A percentile compares a stretch with the other conserved stretches of the same genome.
These are phyloP conservation scores for Lathyrus oleraceus DNA, from an alignment of 306 rosid genomes.

Conservation along the genomic window DNA sequence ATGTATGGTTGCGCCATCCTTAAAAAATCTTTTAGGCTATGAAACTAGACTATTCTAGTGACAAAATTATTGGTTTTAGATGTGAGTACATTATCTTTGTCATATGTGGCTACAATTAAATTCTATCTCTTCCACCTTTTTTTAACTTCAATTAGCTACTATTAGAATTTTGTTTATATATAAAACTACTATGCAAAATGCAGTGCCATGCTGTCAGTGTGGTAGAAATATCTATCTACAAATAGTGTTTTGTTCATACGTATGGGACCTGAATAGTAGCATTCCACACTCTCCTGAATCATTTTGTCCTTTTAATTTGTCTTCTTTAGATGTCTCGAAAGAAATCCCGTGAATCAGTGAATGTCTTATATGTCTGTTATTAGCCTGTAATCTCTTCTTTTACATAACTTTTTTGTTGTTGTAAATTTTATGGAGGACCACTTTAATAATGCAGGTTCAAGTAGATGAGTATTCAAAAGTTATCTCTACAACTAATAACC, in stretches of 20 bases:
- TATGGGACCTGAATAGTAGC: conserved; percentile 59
- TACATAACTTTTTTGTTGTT: no score
- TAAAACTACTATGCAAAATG: neutral
- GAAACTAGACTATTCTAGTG: neutral
- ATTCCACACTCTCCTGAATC: conserved; percentile 53
- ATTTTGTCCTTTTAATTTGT: conserved; percentile 57
- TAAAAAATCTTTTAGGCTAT: no score
- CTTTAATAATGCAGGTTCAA: no score
- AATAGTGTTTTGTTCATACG: conserved; percentile 49
- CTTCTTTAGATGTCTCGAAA: conserved; percentile 39
- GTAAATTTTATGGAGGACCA: no score
- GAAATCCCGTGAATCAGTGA: conserved; percentile 90
- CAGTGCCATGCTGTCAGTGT: neutral
- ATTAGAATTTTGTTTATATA: neutral
- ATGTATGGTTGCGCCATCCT: no score
- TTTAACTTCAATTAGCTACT: conserved; percentile 1
- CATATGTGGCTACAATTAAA: conserved; percentile 57
- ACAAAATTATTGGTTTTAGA: conserved; percentile 28
- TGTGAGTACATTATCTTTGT: conserved; percentile 38
- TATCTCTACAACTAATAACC: no score
- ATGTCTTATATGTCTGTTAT: conserved; percentile 38
- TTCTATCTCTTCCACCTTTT: conserved; percentile 26
- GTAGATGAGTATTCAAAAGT: no score
- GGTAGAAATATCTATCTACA: conserved; percentile 26
- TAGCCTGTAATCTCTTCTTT: neutral